Base-by-base conservation (phyloP, 129 eudicot species). In the Escallonia rubra region DNA sequence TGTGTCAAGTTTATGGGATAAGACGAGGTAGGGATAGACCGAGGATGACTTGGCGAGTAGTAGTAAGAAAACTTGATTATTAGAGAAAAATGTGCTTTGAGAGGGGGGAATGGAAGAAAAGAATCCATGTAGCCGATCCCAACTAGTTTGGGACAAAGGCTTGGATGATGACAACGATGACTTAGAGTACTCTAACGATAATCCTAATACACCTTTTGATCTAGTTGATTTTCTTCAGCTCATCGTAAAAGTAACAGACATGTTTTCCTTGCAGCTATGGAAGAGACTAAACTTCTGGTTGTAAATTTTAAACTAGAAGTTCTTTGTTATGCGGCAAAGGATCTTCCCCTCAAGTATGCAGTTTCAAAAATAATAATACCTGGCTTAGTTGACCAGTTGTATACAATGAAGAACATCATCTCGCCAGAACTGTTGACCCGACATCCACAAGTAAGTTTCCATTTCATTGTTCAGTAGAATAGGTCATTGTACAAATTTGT, bases 301-400 rank as follows among this genome's bases (percentile, higher is more conserved):
- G 88, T 90, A 56, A 85, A 87, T 72, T 90, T 74, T 69, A 89
- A 87, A 72, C 64, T 94, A 60, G 87, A 85, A 73, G 96, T 94
- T 73, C 69, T 94, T 64, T 85, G 93, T 79, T 94, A 85, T 82
- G 93, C 87, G 23, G 80, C 85, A 38, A 94, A 87, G 84, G 74
- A 83, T 70, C 82, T 85, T 72, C 80, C 72, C 39, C 63, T 94
- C 76, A 66, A 43, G 16, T 58, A 76, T 71, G 82, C 87, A 40
- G 74, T 94, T 76, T 94, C 96, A 45, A 83, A 83, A 55, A 71
- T 94, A 62, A 66, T 89, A 63, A 81, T 94, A 65, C 99, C 99
- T 64, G 99, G 85, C 68, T 70, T 94, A 67, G 78, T 80, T 80
- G 93, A 90, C 70, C 97, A 94, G 80, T 70, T 94, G 48, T 82